Percentiles rank a stretch among this genome's conserved stretches.
Evolutionary conservation across 768 basidiomycete species (phyloP).

Genomic region (Leccinellum luteum): DNA sequence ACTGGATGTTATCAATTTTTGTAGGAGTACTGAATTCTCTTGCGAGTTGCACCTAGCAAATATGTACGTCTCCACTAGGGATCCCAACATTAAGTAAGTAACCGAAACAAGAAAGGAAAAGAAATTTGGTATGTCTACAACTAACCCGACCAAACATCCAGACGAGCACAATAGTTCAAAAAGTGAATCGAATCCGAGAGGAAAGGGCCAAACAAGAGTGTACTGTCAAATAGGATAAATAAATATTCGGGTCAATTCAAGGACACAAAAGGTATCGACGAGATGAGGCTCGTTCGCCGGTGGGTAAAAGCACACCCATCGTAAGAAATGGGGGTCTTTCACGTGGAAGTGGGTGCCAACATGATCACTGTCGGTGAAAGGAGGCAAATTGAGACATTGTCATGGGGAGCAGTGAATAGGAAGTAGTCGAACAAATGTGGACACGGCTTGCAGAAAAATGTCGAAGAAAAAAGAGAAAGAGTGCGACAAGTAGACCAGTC

Average conservation of each 20-base stretch:
- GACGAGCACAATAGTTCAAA: background rate
- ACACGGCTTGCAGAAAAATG: conserved; percentile 1
- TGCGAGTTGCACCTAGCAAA: background rate
- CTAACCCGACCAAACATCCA: background rate
- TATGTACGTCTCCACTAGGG: background rate
- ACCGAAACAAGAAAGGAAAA: background rate
- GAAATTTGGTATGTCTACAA: background rate
- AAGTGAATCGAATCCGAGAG: background rate
- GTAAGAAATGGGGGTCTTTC: conserved; percentile 16
- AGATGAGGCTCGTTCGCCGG: conserved; percentile 37
- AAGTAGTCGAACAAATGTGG: conserved; percentile 12
- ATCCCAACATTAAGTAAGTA: background rate
- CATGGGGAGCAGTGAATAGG: background rate
- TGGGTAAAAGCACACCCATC: conserved; percentile 25
- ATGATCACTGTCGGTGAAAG: background rate
- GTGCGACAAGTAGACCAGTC: conserved; percentile 28
- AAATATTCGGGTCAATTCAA: background rate
- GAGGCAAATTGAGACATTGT: background rate
- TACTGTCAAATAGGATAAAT: background rate
- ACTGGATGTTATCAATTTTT: background rate
- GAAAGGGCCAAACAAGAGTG: background rate
- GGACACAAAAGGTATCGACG: conserved; percentile 29
- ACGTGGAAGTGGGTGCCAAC: conserved; percentile 7
- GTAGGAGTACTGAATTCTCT: background rate
- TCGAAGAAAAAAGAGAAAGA: background rate